Evolutionary conservation across 305 asterid genomes (phyloP).

Genomic region (Fraxinus nigra): DNA sequence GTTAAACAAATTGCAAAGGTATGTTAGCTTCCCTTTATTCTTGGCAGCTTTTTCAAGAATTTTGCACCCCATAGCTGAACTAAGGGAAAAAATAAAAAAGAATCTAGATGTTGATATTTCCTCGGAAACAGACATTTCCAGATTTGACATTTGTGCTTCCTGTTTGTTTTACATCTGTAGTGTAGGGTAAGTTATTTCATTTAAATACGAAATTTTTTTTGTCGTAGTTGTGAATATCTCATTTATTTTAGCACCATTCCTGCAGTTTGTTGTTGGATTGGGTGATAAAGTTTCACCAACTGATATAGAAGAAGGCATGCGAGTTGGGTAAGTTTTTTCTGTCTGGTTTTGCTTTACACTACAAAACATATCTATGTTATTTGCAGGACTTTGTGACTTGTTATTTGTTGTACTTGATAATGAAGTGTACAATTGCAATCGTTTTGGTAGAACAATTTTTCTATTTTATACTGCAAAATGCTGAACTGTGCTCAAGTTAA

Average conservation of each 20-base stretch:
- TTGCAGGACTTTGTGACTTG: neutral
- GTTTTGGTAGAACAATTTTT: neutral
- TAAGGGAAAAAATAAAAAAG: neutral
- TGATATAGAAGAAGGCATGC: constrained; percentile 98
- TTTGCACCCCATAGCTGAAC: neutral
- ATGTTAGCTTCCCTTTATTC: constrained; percentile 19
- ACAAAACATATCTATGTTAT: neutral
- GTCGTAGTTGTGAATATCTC: neutral
- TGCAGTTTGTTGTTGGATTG: constrained; percentile 94
- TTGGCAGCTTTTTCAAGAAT: constrained; percentile 3
- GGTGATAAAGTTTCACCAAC: constrained; percentile 95
- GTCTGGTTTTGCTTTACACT: neutral
- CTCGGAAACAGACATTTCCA: neutral
- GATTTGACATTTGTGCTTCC: neutral
- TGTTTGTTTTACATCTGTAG: neutral
- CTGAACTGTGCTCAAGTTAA: neutral
- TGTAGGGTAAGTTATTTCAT: neutral
- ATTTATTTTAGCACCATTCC: constrained; percentile 8
- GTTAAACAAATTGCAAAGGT: constrained; percentile 84
- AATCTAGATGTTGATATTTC: neutral
- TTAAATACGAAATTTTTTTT: neutral
- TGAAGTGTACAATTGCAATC: neutral
- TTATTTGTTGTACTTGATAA: neutral
- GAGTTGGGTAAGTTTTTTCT: constrained; percentile 68
- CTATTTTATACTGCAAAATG: neutral